Evolutionary conservation across 2,329 filamentous ascomycete genomes (phyloP).

Genomic region (Parafenestella ontariensis): DNA sequence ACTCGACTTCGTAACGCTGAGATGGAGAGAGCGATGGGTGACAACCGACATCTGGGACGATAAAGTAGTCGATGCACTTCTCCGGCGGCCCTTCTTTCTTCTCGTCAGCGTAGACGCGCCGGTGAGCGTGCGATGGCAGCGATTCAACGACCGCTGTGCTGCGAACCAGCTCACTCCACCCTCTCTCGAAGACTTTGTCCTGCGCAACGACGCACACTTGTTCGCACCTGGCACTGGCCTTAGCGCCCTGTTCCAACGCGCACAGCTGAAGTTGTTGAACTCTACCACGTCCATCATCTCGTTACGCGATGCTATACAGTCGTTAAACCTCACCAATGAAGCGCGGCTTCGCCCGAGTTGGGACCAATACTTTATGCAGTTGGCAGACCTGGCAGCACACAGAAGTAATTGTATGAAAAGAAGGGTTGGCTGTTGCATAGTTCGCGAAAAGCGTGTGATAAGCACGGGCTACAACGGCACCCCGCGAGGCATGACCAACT

Average conservation of each 20-base stretch:
- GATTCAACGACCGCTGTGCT: constrained; percentile 70
- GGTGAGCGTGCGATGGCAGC: constrained; percentile 80
- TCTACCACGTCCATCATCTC: constrained; percentile 74
- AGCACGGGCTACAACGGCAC: constrained; percentile 98
- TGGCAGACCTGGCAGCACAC: constrained; percentile 89
- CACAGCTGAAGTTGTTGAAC: constrained; percentile 87
- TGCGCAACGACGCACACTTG: constrained; percentile 75
- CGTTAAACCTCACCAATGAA: constrained; percentile 78
- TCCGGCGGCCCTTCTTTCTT: constrained; percentile 88
- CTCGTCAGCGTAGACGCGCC: constrained; percentile 92
- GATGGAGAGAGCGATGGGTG: constrained; percentile 85
- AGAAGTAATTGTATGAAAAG: constrained; percentile 98
- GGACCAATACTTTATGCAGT: constrained; percentile 98
- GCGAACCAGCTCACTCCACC: constrained; percentile 58
- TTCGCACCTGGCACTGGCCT: constrained; percentile 71
- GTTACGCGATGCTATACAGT: constrained; percentile 74
- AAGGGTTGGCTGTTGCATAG: constrained; percentile 91
- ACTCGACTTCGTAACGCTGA: constrained; percentile 82
- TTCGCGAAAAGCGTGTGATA: constrained; percentile 84
- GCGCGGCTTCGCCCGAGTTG: constrained; percentile 85
- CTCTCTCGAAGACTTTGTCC: constrained; percentile 65
- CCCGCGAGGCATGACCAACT: constrained; percentile 87
- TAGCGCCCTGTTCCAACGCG: constrained; percentile 78
- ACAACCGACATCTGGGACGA: constrained; percentile 83
- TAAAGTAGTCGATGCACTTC: constrained; percentile 73